phyloP scores from a whole-genome alignment of 192 early-diverging fungal genomes.

The Backusella circina region DNA sequence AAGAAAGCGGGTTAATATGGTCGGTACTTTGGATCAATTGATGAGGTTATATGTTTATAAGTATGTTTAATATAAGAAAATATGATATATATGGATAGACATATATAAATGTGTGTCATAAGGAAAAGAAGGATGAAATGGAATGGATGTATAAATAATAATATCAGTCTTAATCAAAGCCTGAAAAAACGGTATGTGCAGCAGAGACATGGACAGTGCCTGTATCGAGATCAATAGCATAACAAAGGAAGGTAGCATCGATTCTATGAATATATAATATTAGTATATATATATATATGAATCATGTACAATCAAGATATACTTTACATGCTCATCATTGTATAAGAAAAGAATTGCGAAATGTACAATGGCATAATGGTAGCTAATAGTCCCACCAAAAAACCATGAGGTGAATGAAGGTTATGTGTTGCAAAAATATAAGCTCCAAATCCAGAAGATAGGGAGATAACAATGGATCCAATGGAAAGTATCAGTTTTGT shows the following conservation, averaged over 20 bases:
- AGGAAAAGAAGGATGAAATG: not conserved
- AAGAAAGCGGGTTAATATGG: not conserved
- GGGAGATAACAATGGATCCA: conserved; percentile 53
- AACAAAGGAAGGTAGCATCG: conserved; percentile 78
- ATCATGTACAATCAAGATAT: too few species aligned
- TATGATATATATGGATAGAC: not conserved
- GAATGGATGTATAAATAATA: not conserved
- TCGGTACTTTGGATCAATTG: not conserved
- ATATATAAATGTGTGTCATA: not conserved
- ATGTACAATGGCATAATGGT: conserved; percentile 62
- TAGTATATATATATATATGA: not conserved
- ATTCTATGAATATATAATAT: conserved; percentile 41
- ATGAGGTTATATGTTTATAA: not conserved
- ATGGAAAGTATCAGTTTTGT: conserved; percentile 57
- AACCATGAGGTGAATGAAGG: conserved; percentile 59
- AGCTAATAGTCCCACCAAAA: conserved; percentile 58
- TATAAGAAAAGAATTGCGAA: conserved; percentile 61
- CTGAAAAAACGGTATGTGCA: conserved; percentile 51
- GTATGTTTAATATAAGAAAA: not conserved
- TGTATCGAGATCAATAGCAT: conserved; percentile 74
- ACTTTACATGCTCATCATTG: conserved; percentile 74
- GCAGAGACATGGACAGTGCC: conserved; percentile 46
- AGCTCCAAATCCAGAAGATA: conserved; percentile 53
- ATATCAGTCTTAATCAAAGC: conserved; percentile 14
- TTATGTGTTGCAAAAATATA: conserved; percentile 55